Evolutionary conservation across 75 land plant genomes (phyloP), one percentile per base, ranked within the genome.

Genomic region (Cryptomeria japonica): DNA sequence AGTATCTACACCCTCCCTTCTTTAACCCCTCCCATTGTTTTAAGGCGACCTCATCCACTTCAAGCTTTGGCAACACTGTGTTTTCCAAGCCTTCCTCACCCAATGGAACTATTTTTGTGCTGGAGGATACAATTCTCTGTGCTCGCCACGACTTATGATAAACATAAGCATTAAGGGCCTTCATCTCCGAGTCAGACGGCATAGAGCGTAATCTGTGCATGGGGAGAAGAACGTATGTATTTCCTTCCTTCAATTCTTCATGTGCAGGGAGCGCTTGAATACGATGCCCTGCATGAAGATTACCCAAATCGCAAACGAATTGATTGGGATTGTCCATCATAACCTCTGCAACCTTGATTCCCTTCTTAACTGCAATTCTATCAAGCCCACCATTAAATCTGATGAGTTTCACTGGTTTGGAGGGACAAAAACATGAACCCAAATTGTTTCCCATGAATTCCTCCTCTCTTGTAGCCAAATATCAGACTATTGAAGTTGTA

Each of bases 241-340:
- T 88, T 11, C 89, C 87, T 5, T 41, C 47, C 86, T 87, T 89
- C 1, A 95, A 90, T 80, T 90, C 91, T 68, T 89, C 89, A 19
- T 94, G 92, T 36, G 92, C 92, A 0, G 83, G 83, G 4, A 56
- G 18, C 3, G 4, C 19, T 16, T 4, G 72, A 25, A 93, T 87
- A 7, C 91, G 87, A 51, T 80, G 86, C 36, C 89, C 91, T 0
- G 89, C 91, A 46, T 84, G 77, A 42, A 94, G 88, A 75, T 77
- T 32, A 0, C n/a, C 28, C 2, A 92, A 88, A 44, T 95, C 89
- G 86, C 95, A 93, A 18, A 95, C 86, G 85, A 94, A 92, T 14
- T 91, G 84, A 1, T 86, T 87, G 0, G 95, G 95, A 39, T 94
- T 89, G n/a, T 93, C 94, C 28, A 90, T 56, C 95, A 93, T 93